Evolutionary conservation across 192 early-diverging fungal species (phyloP).

Genomic region (Coemansia aciculifera): DNA sequence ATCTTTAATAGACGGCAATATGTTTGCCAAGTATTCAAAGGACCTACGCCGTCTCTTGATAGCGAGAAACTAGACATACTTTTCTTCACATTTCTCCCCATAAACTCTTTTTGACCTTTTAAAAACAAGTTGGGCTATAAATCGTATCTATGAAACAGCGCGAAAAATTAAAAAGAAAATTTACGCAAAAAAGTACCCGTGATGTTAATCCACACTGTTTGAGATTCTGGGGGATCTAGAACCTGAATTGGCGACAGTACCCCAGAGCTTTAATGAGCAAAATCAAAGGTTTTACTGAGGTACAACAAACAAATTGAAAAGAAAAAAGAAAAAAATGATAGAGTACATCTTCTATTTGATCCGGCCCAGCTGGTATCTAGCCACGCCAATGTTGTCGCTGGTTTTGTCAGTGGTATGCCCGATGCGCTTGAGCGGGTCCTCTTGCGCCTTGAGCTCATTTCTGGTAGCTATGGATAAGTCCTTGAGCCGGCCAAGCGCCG

Average conservation of each 20-base stretch:
- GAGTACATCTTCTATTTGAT: constrained; percentile 27
- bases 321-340: background rate
- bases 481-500: constrained; percentile 58
- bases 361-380: constrained; percentile 39
- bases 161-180: background rate
- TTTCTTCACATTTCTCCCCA: background rate
- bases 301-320: background rate
- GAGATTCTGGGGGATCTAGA: constrained; percentile 1
- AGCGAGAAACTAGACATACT: background rate
- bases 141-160: background rate
- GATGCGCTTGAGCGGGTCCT: constrained; percentile 58
- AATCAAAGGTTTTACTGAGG: constrained; percentile 9
- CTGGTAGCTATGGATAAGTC: constrained; percentile 61
- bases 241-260: background rate
- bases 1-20: background rate
- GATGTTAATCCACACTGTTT: constrained; percentile 12
- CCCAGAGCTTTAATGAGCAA: background rate
- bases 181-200: constrained; percentile 9
- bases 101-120: background rate
- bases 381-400: constrained; percentile 43
- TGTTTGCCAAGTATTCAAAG: background rate
- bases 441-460: constrained; percentile 64
- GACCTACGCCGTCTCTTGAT: background rate
- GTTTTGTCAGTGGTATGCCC: constrained; percentile 56
- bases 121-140: background rate